Conservation (phyloP, 768 basidiomycete genomes). For the Tulasnella sp. region DNA sequence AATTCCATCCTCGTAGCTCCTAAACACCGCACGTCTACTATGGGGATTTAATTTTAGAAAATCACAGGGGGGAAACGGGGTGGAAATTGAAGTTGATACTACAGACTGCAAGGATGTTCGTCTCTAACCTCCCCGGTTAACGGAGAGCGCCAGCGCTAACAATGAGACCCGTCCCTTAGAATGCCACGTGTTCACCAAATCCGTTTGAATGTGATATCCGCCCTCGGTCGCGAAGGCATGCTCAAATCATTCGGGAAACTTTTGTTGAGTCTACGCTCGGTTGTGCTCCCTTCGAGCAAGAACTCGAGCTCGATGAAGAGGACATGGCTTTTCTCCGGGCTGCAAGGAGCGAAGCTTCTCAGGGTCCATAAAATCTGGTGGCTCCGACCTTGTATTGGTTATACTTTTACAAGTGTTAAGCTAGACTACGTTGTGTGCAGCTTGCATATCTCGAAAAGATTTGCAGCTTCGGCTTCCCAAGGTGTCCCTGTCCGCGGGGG, state of each 20-base stretch:
- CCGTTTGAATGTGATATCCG: conserved; percentile 19
- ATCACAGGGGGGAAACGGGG: neutral
- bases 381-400: no score
- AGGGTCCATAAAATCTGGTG: neutral
- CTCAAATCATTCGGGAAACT: neutral
- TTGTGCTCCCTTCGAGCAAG: conserved; percentile 8
- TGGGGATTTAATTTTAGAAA: conserved; percentile 26
- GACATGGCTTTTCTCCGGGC: conserved; percentile 2
- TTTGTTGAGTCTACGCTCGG: neutral
- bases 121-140: neutral
- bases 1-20: neutral
- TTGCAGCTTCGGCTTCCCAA: no score
- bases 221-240: neutral
- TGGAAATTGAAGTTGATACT: conserved; percentile 2
- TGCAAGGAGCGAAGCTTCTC: neutral
- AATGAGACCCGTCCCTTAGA: neutral
- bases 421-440: no score
- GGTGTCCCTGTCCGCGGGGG: no score
- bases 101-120: conserved; percentile 10
- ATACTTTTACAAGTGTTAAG: no score
- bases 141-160: no score
- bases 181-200: neutral
- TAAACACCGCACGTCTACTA: conserved; percentile 11
- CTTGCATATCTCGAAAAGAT: no score
- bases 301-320: conserved; percentile 18